Evolutionary conservation across 1,139 yeast genomes (phyloP).

Genomic region (Debaryomyces subglobosus): DNA sequence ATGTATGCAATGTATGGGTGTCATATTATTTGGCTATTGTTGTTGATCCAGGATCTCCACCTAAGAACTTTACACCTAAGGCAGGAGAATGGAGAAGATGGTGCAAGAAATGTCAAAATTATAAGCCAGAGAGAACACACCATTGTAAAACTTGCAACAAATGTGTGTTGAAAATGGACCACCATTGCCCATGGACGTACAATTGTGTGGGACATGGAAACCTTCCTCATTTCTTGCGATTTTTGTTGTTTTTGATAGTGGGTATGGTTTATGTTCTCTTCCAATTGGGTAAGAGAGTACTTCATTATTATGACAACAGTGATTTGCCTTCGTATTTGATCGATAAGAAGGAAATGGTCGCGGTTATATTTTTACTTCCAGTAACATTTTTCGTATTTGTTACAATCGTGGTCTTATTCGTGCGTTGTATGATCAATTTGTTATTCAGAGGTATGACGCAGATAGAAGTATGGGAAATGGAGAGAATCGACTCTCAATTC

Average conservation of each 20-base stretch:
- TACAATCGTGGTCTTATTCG: slow-evolving; percentile 58
- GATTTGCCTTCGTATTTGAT: slow-evolving; percentile 63
- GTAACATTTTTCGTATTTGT: slow-evolving; percentile 59
- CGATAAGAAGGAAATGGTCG: slow-evolving; percentile 53
- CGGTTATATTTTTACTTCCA: slow-evolving; percentile 60
- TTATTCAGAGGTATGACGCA: slow-evolving; percentile 78
- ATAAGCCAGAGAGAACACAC: slow-evolving; percentile 95
- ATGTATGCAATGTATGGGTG: slow-evolving; percentile 66
- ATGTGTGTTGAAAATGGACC: slow-evolving; percentile 83
- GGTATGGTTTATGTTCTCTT: slow-evolving; percentile 55
- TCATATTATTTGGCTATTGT: slow-evolving; percentile 60
- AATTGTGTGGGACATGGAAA: slow-evolving; percentile 83
- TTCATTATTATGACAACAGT: slow-evolving; percentile 53
- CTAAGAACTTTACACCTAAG: slow-evolving; percentile 27
- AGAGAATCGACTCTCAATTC: slow-evolving; percentile 71
- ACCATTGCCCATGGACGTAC: slow-evolving; percentile 97
- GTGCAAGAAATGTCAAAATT: slow-evolving; percentile 71
- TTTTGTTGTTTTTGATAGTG: slow-evolving; percentile 66
- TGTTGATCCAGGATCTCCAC: slow-evolving; percentile 70
- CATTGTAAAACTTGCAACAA: slow-evolving; percentile 77
- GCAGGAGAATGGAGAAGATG: slow-evolving; percentile 37
- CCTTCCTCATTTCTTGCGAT: slow-evolving; percentile 81
- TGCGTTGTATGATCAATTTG: slow-evolving; percentile 63
- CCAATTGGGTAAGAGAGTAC: slow-evolving; percentile 45
- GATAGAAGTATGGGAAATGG: slow-evolving; percentile 92